Conservation (phyloP, 768 basidiomycete species). For the Stropharia rugosoannulata region DNA sequence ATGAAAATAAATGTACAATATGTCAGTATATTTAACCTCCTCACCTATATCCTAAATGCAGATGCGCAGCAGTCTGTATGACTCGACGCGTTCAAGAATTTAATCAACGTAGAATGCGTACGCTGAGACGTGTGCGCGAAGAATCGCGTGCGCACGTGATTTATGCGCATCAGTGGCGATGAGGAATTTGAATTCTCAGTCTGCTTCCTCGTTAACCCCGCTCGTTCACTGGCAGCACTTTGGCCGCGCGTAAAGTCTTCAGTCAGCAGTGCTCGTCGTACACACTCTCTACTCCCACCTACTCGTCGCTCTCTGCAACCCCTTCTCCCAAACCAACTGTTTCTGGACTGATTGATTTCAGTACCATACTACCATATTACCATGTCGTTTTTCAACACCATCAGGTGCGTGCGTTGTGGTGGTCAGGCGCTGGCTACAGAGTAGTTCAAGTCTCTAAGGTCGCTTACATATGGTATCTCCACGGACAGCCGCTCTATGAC, state of each 20-base stretch:
- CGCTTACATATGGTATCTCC: not conserved
- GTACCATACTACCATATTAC: conserved; percentile 16
- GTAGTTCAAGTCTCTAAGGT: not conserved
- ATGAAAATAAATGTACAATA: too few species aligned
- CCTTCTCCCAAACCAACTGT: conserved; percentile 3
- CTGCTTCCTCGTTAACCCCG: not conserved
- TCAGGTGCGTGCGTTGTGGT: conserved; percentile 51
- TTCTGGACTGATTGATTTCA: conserved; percentile 32
- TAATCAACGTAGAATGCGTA: too few species aligned
- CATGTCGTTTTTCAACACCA: conserved; percentile 86
- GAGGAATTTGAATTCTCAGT: not conserved
- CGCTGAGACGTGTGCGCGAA: too few species aligned
- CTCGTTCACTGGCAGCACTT: not conserved
- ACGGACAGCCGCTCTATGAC: conserved; percentile 68
- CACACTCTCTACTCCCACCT: not conserved
- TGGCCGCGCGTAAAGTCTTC: not conserved
- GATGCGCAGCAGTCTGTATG: too few species aligned
- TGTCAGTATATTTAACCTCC: too few species aligned
- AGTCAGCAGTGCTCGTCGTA: not conserved
- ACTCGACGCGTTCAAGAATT: too few species aligned
- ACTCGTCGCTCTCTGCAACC: not conserved
- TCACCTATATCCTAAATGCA: too few species aligned
- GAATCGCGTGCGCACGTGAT: not conserved
- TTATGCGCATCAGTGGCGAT: not conserved
- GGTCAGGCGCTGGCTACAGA: not conserved